Evolutionary conservation across 1,284 basidiomycete genomes (phyloP), one percentile per base, ranked within the genome.

Genomic region (Takashimella koratensis): DNA sequence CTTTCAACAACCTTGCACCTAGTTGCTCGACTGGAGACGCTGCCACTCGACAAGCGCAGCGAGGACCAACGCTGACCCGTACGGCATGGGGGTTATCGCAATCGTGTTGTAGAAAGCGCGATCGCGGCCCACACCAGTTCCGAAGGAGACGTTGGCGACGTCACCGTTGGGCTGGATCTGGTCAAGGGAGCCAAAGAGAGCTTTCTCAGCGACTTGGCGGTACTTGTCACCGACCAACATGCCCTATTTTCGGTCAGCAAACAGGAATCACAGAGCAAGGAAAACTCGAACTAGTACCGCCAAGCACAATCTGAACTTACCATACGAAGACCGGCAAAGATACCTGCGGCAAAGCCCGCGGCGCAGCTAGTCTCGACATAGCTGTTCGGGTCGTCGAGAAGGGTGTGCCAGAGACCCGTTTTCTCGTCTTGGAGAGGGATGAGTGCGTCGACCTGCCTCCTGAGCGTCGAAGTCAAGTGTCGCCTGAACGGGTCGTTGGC

Each of bases 361-460:
- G 81, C 80, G 6, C 80, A 80, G 5, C 80, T 82, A 10, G 80
- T 78, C 62, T 84, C 82, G 45, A 83, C 73, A 65, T 83, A 83
- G 39, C 80, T 80, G 3, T 73, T 77, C 4, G 77, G 65, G 65
- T 83, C 81, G 62, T 81, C 78, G 43, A 84, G 66, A 52, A 84
- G 75, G 5, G 82, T 84, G 59, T 82, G 82, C 82, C 82, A 83
- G 6, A 83, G 67, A 0, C 82, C 82, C 2, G 78, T 76, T n/a
- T n/a, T n/a, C 24, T 53, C 43, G 60, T 83, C 80, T 60, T 83
- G 82, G 47, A 70, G 74, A 36, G 69, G 69, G 24, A 82, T 73
- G 24, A 83, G 67, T 0, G 79, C 80, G 54, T 83, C 77, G 48
- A 83, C 77, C 64, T 84, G 82, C 2, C 77, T 73, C 36, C 71